Base-by-base conservation (phyloP, 805 yeast species). In the Starmera pachycereana region DNA sequence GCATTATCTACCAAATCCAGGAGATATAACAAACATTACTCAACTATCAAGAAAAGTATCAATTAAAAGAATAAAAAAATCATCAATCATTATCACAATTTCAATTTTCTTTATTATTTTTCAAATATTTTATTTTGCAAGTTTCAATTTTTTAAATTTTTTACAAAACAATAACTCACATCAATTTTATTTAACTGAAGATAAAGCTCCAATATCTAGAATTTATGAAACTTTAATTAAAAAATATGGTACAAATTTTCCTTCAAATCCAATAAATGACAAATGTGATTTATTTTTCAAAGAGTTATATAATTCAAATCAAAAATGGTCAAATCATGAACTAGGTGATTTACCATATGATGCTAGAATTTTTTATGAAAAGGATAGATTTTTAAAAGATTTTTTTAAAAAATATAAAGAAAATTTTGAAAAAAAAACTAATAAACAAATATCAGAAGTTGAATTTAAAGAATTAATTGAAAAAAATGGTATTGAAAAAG, bases 261-360 rank as follows among this genome's bases (percentile, higher is more conserved):
- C 22, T 16, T 53, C 19, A 19, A 32, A 28, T 18, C 33, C 42
- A 31, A 37, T 43, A 10, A 40, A 48, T 12, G 56, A 57, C 13
- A 52, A 53, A 34, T 62, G 66, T 33, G 40, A 50, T 22, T 36
- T 51, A 2, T 62, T 60, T 47, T 62, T 62, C 40, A 44, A 49
- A 14, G 49, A 48, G 32, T 45, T 61, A 12, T 39, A 52, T 32
- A 36, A 41, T n/a, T 14, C 29, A 18, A 48, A 52, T 19, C 43
- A 47, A 2, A n/a, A 32, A 1, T 56, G 61, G 60, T 29, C 41
- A 4, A 40, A 48, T 11, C 38, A 50, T 2, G 52, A 50, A 19
- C 51, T 48, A 40, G 32, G 37, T 12, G 49, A 43, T 2, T 38
- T 47, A 4, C 43, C 45, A 3, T 53, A 56, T 37, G 35, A 45